Evolutionary conservation across 1,139 yeast genomes (phyloP), one percentile per base, ranked within the genome.

Genomic region (Debaryomyces coudertii): DNA sequence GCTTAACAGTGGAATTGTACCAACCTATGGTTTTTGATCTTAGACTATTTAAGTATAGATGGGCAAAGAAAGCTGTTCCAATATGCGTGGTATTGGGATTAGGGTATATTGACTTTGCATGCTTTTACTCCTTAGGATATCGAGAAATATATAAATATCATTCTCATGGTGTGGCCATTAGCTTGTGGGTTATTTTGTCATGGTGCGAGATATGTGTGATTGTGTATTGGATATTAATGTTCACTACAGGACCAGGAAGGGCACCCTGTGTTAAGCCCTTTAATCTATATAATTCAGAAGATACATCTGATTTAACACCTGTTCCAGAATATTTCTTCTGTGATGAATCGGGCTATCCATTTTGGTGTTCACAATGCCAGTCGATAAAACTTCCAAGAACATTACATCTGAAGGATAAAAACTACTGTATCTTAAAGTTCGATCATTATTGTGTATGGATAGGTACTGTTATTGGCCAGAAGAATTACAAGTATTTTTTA

Each of bases 361-460:
- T 65, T 33, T 85, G 83, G 79, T 83, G 89, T 53, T 63, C 80
- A 1, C 58, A 60, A 7, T 81, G 88, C 47, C 66, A 73, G 36
- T 73, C 84, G 5, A 64, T 85, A 16, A 83, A 82, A 54, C 60
- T 77, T 1, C 71, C 77, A 8, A 65, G 92, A 45, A 56, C 82
- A 2, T 84, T 77, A 50, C 90, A 82, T 56, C 82, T 85, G 50
- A 70, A 72, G 16, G 68, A 72, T 39, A 43, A 62, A 45, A 68
- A 68, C 0, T 56, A 60, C 33, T 82, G 86, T 53, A 76, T 84
- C 0, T 76, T 82, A 1, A 69, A 76, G 47, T 80, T 81, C 58
- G 93, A 86, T 58, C 93, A 86, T 58, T 81, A 71, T 54, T 86
- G 93, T 58, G 53, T 79, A 2, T 84, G 85, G 82, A 61, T 85